phyloP scores from a whole-genome alignment of 345 rosid genomes.

The Iberis pinnata region DNA sequence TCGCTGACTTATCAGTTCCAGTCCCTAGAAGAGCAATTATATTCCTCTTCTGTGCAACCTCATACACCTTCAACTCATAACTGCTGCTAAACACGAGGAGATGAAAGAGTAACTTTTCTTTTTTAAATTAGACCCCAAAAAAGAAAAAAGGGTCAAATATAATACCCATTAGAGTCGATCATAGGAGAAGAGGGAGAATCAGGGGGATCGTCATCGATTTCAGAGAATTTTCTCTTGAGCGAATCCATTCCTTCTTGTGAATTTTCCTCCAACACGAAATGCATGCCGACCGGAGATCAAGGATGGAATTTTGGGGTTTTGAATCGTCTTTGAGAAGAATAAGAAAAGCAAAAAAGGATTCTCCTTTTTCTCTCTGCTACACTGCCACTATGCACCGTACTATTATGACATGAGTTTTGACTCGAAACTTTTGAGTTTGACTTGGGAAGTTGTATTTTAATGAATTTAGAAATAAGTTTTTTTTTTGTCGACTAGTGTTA shows the following conservation, averaged over 20 bases:
- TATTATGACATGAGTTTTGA: no score
- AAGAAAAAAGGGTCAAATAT: no score
- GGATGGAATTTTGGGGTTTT: no score
- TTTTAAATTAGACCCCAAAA: background rate
- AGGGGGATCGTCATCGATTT: conserved; percentile 30
- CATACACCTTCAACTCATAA: conserved; percentile 53
- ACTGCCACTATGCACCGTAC: no score
- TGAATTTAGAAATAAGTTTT: no score
- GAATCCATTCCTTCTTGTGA: conserved; percentile 18
- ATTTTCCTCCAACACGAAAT: conserved; percentile 17
- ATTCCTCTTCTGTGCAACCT: conserved; percentile 62
- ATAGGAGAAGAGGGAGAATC: background rate
- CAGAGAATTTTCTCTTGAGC: conserved; percentile 43
- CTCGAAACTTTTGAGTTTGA: no score
- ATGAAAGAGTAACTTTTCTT: background rate
- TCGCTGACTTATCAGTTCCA: conserved; percentile 63
- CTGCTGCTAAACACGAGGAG: conserved; percentile 24
- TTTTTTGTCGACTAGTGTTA: no score
- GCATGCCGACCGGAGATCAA: conserved; percentile 12
- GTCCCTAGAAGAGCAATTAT: conserved; percentile 68
- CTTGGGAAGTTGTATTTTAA: no score
- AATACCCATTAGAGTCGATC: no score
- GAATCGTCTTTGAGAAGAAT: no score
- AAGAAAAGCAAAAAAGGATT: no score
- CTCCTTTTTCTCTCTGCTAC: no score